Percentiles rank a stretch among this genome's conserved stretches.
Conservation (phyloP, 768 basidiomycete genomes). For the Mycena indigotica region DNA sequence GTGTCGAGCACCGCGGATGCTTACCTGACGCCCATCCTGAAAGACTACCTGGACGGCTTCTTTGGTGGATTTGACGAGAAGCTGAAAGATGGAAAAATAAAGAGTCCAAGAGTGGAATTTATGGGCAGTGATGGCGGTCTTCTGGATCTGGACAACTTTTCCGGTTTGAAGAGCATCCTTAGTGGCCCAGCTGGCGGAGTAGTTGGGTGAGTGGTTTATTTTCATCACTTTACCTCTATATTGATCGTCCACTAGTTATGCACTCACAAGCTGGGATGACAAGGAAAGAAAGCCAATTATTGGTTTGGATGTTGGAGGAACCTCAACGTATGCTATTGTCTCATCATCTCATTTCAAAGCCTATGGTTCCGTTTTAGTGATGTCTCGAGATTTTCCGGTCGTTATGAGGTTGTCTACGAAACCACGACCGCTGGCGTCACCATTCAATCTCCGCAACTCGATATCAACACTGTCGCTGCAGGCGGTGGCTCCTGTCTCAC, state of each 20-base stretch:
- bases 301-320: constrained; percentile 94
- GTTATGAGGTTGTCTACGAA: constrained; percentile 92
- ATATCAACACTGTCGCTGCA: constrained; percentile 95
- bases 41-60: constrained; percentile 87
- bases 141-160: constrained; percentile 80
- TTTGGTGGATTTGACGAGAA: constrained; percentile 84
- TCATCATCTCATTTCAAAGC: not conserved
- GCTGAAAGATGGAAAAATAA: constrained; percentile 58
- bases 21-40: constrained; percentile 88
- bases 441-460: constrained; percentile 89
- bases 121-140: constrained; percentile 95
- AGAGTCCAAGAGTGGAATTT: constrained; percentile 82
- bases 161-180: constrained; percentile 89
- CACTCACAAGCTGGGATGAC: constrained; percentile 88
- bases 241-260: constrained; percentile 44
- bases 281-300: constrained; percentile 74
- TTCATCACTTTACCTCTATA: not conserved
- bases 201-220: constrained; percentile 53
- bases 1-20: constrained; percentile 93
- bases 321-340: constrained; percentile 56
- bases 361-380: constrained; percentile 40
- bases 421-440: constrained; percentile 94
- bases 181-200: constrained; percentile 96
- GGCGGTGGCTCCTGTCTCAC: constrained; percentile 90
- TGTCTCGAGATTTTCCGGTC: constrained; percentile 88